Evolutionary conservation across 352 stramenopile genomes (phyloP), one percentile per base, ranked within the genome.

Genomic region (Pythium graminicola): DNA sequence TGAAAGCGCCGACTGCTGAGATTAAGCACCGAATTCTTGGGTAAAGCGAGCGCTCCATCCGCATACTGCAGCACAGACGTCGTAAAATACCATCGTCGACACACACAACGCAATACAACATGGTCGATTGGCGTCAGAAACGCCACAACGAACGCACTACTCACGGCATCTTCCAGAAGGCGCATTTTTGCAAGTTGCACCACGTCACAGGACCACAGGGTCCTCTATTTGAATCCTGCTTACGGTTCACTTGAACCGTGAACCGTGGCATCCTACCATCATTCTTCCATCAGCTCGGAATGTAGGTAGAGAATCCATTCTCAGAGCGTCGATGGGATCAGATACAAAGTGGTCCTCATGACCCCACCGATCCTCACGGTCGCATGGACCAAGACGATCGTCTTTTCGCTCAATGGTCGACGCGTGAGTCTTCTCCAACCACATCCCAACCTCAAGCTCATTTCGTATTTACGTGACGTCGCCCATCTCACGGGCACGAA

Each of bases 401-500:
- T 28, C 13, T 67, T 67, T 54, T 49, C 39, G 35, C 43, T 67
- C 20, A 67, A 67, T 26, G 48, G 53, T 22, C 47, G 43, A 7
- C 38, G 42, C 27, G 41, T 63, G 41, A 46, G 31, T 35, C 48
- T 67, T 27, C 22, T 20, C 11, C 47, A 19, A 19, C 60, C 60
- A 23, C 64, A 71, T 23, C 84, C 85, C 0, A 75, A 93, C 54
- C 72, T 80, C 28, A 96, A 82, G 47, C 64, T 95, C 27, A 67
- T 96, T 51, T 73, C 90, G 64, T 94, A 88, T 54, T 67, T 96
- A 35, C 85, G 85, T 55, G 68, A 71, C 14, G 76, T 80, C 27
- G 47, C 86, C 43, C 53, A 73, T 3, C 75, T 93, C 55, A 89
- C 80, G 17, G 84, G 81, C 50, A 93, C 84, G 2, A 96, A 95